These are phyloP conservation scores for Pholiota adiposa DNA, from an alignment of 1,284 basidiomycete genomes.

Conservation along the genomic window DNA sequence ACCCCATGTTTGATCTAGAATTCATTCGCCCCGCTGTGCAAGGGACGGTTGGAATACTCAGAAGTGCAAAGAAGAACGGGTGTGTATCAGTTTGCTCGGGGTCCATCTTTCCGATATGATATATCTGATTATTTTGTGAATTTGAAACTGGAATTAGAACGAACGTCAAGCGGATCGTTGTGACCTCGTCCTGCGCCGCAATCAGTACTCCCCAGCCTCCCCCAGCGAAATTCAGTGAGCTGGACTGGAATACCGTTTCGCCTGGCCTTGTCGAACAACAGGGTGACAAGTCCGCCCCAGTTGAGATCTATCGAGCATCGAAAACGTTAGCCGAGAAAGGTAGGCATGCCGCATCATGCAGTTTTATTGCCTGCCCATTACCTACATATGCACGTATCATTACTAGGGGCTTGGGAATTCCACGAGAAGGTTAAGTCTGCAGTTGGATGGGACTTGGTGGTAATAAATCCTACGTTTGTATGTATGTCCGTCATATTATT, in stretches of 20 bases:
- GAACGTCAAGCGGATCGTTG: slow-evolving; percentile 60
- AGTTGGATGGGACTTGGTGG: slow-evolving; percentile 46
- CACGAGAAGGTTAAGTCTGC: slow-evolving; percentile 39
- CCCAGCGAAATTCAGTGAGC: slow-evolving; percentile 38
- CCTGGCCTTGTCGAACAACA: slow-evolving; percentile 47
- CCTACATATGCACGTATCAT: no score
- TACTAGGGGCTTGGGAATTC: slow-evolving; percentile 51
- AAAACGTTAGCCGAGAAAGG: slow-evolving; percentile 53
- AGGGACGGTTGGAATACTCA: slow-evolving; percentile 45
- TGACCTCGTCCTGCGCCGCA: slow-evolving; percentile 68
- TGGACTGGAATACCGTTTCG: slow-evolving; percentile 64
- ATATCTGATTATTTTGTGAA: neutral
- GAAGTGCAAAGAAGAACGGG: slow-evolving; percentile 41
- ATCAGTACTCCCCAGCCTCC: slow-evolving; percentile 31
- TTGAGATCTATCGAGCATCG: slow-evolving; percentile 44
- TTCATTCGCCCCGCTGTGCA: slow-evolving; percentile 45
- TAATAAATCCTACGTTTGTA: slow-evolving; percentile 48
- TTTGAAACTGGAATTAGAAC: slow-evolving; percentile 14
- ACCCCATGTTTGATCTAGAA: no score
- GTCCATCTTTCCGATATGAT: neutral
- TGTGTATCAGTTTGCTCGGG: slow-evolving; percentile 24
- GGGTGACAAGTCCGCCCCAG: slow-evolving; percentile 40
- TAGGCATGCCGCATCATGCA: slow-evolving; percentile 15
- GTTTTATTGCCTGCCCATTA: neutral
- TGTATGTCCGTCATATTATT: neutral